Evolutionary conservation across 306 rosid genomes (phyloP).

Genomic region (Ammopiptanthus mongolicus): DNA sequence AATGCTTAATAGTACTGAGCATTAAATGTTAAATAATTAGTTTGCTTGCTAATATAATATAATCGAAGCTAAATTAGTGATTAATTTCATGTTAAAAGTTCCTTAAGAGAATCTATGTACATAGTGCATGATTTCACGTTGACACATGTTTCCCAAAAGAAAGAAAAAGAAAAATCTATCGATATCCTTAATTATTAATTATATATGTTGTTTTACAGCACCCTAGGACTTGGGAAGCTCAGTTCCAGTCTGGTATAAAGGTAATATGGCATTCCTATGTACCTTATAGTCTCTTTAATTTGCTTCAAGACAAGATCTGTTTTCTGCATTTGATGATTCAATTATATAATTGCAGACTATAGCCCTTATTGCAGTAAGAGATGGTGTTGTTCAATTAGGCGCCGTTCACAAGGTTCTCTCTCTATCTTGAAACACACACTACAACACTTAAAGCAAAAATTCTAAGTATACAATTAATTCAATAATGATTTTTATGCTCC

Average conservation of each 20-base stretch:
- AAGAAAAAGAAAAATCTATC: not conserved
- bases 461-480: too few species aligned
- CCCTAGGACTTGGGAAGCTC: slow-evolving; percentile 99
- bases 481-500: too few species aligned
- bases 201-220: slow-evolving; percentile 50
- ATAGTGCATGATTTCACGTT: slow-evolving; percentile 19
- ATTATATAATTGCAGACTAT: slow-evolving; percentile 60
- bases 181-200: not conserved
- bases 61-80: not conserved
- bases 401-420: slow-evolving; percentile 63
- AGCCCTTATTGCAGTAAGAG: slow-evolving; percentile 93
- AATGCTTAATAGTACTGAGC: not conserved
- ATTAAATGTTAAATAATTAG: not conserved
- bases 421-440: not conserved
- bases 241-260: slow-evolving; percentile 98
- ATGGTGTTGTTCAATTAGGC: slow-evolving; percentile 97
- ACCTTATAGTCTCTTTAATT: not conserved
- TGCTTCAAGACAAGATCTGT: not conserved
- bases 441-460: not conserved
- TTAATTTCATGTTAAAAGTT: not conserved
- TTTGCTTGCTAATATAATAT: not conserved
- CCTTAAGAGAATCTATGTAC: not conserved
- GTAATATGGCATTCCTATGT: slow-evolving; percentile 28
- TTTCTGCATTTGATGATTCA: slow-evolving; percentile 7
- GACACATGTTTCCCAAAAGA: slow-evolving; percentile 14